Percentiles rank a stretch among this genome's conserved stretches.
Conservation (phyloP, 2,329 filamentous ascomycete species). For the Colletotrichum sp. region DNA sequence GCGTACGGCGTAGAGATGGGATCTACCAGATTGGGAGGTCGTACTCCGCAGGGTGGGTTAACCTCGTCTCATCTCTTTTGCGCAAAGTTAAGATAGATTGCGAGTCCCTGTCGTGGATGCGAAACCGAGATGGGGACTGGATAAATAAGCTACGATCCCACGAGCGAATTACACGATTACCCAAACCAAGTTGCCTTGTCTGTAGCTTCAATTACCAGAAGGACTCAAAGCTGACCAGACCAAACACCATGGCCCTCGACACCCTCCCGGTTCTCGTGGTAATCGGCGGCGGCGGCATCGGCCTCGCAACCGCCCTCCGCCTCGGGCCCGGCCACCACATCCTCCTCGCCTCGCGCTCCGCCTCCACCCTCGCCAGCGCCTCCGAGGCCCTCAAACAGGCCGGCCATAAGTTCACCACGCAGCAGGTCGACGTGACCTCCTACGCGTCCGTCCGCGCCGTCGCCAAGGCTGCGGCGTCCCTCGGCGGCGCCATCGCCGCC, state of each 20-base stretch:
- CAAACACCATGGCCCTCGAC: neutral
- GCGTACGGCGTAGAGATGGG: neutral
- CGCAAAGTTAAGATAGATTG: neutral
- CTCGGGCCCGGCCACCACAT: neutral
- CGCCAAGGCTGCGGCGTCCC: neutral
- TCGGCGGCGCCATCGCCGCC: neutral
- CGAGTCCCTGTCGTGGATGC: neutral
- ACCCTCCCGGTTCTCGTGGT: neutral
- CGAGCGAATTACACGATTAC: accelerated
- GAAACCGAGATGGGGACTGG: neutral
- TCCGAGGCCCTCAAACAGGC: neutral
- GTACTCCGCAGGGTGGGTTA: neutral
- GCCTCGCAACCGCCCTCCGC: neutral
- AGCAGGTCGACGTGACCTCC: neutral
- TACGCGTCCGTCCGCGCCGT: neutral
- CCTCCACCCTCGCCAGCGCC: neutral
- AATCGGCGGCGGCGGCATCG: slow-evolving; percentile 8
- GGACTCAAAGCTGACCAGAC: accelerated
- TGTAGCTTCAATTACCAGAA: accelerated
- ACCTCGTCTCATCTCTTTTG: neutral
- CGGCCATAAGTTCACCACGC: neutral
- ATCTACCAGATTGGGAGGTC: neutral
- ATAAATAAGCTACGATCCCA: neutral
- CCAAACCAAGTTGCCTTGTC: neutral
- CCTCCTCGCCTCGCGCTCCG: neutral